Evolutionary conservation across 352 stramenopile species (phyloP).

Genomic region (Peronosclerospora sorghi): DNA sequence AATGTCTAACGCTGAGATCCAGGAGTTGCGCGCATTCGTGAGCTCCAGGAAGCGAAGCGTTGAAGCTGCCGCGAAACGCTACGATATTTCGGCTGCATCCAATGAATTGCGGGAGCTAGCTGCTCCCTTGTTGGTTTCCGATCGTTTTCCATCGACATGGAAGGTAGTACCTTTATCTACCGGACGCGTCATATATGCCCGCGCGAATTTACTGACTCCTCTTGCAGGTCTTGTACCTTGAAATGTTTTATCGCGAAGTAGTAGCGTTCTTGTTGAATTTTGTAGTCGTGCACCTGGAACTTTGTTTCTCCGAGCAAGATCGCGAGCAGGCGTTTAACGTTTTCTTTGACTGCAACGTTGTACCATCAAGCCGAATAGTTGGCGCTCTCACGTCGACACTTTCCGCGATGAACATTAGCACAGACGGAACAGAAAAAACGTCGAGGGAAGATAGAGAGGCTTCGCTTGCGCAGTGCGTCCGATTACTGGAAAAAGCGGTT

Average conservation of each 20-base stretch:
- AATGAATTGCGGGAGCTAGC: conserved; percentile 23
- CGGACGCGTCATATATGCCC: not conserved
- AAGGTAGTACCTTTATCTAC: conserved; percentile 23
- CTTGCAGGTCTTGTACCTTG: conserved; percentile 36
- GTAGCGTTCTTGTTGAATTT: conserved; percentile 40
- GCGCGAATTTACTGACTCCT: not conserved
- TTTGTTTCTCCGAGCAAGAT: conserved; percentile 33
- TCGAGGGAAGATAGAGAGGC: conserved; percentile 20
- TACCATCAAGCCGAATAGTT: conserved; percentile 27
- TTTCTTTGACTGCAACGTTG: conserved; percentile 35
- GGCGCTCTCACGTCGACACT: conserved; percentile 28
- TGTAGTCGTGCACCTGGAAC: conserved; percentile 37
- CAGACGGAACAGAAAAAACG: not conserved
- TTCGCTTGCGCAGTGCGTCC: conserved; percentile 34
- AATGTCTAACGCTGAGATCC: conserved; percentile 11
- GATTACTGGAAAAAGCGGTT: conserved; percentile 30
- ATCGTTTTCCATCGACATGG: conserved; percentile 25
- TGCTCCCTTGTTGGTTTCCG: conserved; percentile 20
- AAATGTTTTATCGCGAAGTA: conserved; percentile 48
- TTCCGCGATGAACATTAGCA: conserved; percentile 8
- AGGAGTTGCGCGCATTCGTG: conserved; percentile 38
- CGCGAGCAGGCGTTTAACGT: conserved; percentile 35
- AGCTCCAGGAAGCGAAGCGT: conserved; percentile 35
- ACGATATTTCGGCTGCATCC: conserved; percentile 28
- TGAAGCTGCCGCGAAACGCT: conserved; percentile 32